Evolutionary conservation across 495 filamentous ascomycete species (phyloP), one percentile per base, ranked within the genome.

Genomic region (Chaetomium tenue): DNA sequence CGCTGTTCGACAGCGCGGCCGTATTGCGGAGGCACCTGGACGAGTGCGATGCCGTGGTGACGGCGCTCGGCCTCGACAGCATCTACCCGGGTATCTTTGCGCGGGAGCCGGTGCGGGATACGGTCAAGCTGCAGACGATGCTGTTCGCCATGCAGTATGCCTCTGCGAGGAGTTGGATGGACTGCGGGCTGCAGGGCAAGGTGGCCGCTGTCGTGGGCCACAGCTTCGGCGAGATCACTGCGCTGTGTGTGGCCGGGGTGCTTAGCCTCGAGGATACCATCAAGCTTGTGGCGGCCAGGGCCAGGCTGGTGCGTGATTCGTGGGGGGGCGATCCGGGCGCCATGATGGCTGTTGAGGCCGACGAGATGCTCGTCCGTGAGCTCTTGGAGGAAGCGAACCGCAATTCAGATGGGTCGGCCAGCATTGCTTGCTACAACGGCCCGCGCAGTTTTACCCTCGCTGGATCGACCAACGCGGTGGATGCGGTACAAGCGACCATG

Each of bases 1-100:
- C 22, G 46, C 18, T 50, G 18, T 50, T 20, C 46, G 46, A 50
- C 46, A 23, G 46, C 46, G 46, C n/a, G 18, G n/a, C 8, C 2
- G n/a, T 50, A 2, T n/a, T 50, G 3, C 46, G 46, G n/a, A 64
- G 57, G 0, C 66, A 86, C 65, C 65, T 87, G 1, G 70, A 83
- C 39, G 26, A 66, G 0, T 80, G 79, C 44, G 67, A 84, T 47
- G 2, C 47, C 0, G 47, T 74, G 0, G 61, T 72, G 1, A 53
- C 44, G 4, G 62, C 66, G 0, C 3, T 76, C 0, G 83, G 82
- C 0, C 67, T 72, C 5, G 51, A 56, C 0, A 70, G 78, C 22
- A 71, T 87, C 16, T 81, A 74, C 55, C 84, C 85, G 0, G 72
- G 39, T 0, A 81, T 88, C 5, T 86, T 86, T 58, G 63, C 78